Evolutionary conservation across 2,329 filamentous ascomycete species (phyloP).

Genomic region (Stachybotrys elegans): DNA sequence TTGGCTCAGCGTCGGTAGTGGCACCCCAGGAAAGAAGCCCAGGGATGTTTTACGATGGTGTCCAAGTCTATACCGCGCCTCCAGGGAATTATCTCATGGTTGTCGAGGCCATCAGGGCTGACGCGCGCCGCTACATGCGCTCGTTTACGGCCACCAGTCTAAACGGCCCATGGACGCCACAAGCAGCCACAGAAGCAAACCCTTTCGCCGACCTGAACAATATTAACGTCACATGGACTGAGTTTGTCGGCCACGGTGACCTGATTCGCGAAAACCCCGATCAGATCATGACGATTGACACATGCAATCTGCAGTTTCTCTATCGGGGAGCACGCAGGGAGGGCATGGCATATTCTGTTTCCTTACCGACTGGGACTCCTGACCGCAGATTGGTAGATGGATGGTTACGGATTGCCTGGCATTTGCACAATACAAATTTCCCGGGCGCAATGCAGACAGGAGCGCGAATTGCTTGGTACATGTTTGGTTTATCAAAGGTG

Average conservation of each 20-base stretch:
- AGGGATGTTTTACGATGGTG: slow-evolving; percentile 61
- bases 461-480: too few relatives aligned
- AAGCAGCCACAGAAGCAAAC: slow-evolving; percentile 46
- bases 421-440: too few relatives aligned
- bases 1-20: slow-evolving; percentile 49
- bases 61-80: slow-evolving; percentile 56
- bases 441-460: too few relatives aligned
- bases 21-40: slow-evolving; percentile 49
- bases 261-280: slow-evolving; percentile 49
- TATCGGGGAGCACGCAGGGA: slow-evolving; percentile 50
- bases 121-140: slow-evolving; percentile 60
- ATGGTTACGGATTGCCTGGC: too few relatives aligned
- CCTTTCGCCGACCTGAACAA: slow-evolving; percentile 62
- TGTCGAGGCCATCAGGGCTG: slow-evolving; percentile 52
- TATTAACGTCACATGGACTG: slow-evolving; percentile 56
- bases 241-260: slow-evolving; percentile 62
- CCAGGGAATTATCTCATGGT: slow-evolving; percentile 59
- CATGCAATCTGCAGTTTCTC: slow-evolving; percentile 58
- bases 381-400: too few relatives aligned
- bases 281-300: slow-evolving; percentile 56
- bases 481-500: too few relatives aligned
- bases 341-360: slow-evolving; percentile 25
- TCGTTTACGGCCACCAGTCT: slow-evolving; percentile 57
- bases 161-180: slow-evolving; percentile 49
- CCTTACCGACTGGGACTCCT: not conserved